Evolutionary conservation across 2,329 filamentous ascomycete genomes (phyloP), one percentile per base, ranked within the genome.

Genomic region (Phialophora verrucosa): DNA sequence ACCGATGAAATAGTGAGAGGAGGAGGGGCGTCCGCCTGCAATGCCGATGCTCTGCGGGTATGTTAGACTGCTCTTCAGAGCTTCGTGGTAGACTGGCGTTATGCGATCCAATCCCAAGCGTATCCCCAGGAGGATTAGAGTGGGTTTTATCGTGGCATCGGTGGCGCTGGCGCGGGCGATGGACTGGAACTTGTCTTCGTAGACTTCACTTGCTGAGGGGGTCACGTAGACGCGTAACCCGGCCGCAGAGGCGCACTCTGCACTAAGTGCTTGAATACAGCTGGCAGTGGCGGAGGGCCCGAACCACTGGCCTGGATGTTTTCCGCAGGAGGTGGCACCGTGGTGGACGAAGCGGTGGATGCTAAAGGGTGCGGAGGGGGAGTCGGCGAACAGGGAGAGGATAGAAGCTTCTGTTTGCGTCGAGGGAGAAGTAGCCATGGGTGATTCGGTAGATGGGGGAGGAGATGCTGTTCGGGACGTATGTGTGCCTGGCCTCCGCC

Each of bases 291-390:
- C 95, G 20, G 93, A 97, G n/a, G 95, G 95, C 0, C 95, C 95
- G 79, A 99, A 99, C 95, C 95, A 99, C 79, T 98, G 92, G 44
- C 95, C 95, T 0, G 95, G 95, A 74, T 96, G 91, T 78, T 97
- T 98, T 3, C 92, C 93, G 78, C 95, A 99, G 2, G 90, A 90
- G 42, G 86, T 84, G 27, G 93, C 93, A 20, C 95, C 95, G 73
- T 97, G 91, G 61, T 89, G 84, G 42, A 99, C 95, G 74, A 99
- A 99, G 68, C 90, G 91, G 75, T 99, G 95, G 72, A 99, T 92
- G 1, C 94, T 98, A 76, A 96, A 98, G 0, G 93, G 92, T 3
- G 95, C 93, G 71, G 84, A 85, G 2, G 91, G 88, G 69, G 94
- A 89, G 74, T 99, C 95, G 27, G 94, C 92, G 74, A 99, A 99